Percentiles rank a stretch among this genome's conserved stretches.
Conservation (phyloP, 139 green algal genomes). For the Haematococcus lacustris region DNA sequence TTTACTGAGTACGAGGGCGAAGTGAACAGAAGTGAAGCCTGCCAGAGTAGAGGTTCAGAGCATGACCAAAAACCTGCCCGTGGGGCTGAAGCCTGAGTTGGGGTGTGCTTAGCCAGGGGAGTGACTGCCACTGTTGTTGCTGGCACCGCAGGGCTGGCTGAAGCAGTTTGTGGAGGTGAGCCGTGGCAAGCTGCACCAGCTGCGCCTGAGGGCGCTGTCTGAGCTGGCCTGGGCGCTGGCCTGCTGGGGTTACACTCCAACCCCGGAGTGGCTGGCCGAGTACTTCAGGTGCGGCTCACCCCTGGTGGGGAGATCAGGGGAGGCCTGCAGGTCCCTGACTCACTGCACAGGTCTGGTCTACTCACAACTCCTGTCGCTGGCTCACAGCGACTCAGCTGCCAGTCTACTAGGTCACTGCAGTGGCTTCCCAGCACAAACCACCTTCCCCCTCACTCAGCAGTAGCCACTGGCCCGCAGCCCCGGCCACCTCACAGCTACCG, state of each 20-base stretch:
- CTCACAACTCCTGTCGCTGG: too few species aligned
- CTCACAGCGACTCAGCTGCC: too few species aligned
- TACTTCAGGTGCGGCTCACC: too few species aligned
- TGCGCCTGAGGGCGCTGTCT: constrained; percentile 13
- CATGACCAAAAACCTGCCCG: background rate
- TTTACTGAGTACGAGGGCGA: too few species aligned
- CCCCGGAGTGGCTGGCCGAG: constrained; percentile 8
- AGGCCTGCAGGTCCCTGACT: too few species aligned
- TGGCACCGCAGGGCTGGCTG: background rate
- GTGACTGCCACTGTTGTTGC: background rate
- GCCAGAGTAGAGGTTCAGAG: background rate
- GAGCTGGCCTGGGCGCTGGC: constrained; percentile 29
- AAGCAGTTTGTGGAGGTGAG: too few species aligned
- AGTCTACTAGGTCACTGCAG: too few species aligned
- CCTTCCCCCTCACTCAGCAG: background rate
- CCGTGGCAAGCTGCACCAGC: constrained; percentile 21
- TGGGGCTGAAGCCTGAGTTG: background rate
- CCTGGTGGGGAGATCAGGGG: too few species aligned
- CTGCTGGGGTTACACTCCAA: constrained; percentile 16
- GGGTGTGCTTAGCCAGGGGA: background rate
- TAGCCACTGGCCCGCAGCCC: background rate
- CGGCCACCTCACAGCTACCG: too few species aligned
- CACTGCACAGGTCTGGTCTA: too few species aligned
- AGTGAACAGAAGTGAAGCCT: background rate
- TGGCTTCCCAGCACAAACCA: background rate